phyloP scores from a whole-genome alignment of 495 filamentous ascomycete species.

The Aspergillus sparsus region DNA sequence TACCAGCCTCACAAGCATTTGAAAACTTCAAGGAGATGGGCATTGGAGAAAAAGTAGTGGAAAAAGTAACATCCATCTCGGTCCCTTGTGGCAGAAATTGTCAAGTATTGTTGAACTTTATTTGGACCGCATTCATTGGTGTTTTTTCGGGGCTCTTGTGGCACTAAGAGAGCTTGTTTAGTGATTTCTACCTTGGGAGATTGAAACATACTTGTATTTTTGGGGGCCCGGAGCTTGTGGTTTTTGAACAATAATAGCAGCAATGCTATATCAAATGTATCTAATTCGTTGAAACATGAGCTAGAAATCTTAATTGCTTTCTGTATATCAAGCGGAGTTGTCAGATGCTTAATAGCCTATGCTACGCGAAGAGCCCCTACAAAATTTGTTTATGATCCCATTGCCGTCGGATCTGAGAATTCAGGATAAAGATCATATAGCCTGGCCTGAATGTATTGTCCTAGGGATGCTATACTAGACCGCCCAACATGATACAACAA shows the following conservation, averaged over 20 bases:
- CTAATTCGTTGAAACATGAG: slow-evolving; percentile 12
- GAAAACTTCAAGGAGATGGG: too few relatives aligned
- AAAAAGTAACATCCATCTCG: slow-evolving; percentile 8
- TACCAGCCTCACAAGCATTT: too few relatives aligned
- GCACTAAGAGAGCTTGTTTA: not conserved
- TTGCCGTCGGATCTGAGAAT: too few relatives aligned
- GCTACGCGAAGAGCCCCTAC: slow-evolving; percentile 5
- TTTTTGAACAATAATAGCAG: slow-evolving; percentile 17
- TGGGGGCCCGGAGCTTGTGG: slow-evolving; percentile 10
- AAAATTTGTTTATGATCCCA: slow-evolving; percentile 11
- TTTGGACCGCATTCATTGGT: slow-evolving; percentile 5
- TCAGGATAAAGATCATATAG: too few relatives aligned
- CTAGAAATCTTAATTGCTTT: slow-evolving; percentile 6
- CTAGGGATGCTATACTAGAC: too few relatives aligned
- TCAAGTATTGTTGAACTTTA: slow-evolving; percentile 14
- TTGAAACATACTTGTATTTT: too few relatives aligned
- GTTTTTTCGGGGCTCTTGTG: slow-evolving; percentile 12
- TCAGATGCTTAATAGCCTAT: slow-evolving; percentile 13
- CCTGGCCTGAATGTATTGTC: too few relatives aligned
- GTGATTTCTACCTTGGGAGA: too few relatives aligned
- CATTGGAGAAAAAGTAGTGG: too few relatives aligned
- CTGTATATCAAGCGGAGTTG: slow-evolving; percentile 9
- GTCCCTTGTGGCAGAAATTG: slow-evolving; percentile 8
- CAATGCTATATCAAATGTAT: slow-evolving; percentile 14
- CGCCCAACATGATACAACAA: slow-evolving; percentile 13